Percentiles rank a stretch among this genome's conserved stretches.
phyloP scores from a whole-genome alignment of 331 rosid genomes.

The Pyrus hybrid region DNA sequence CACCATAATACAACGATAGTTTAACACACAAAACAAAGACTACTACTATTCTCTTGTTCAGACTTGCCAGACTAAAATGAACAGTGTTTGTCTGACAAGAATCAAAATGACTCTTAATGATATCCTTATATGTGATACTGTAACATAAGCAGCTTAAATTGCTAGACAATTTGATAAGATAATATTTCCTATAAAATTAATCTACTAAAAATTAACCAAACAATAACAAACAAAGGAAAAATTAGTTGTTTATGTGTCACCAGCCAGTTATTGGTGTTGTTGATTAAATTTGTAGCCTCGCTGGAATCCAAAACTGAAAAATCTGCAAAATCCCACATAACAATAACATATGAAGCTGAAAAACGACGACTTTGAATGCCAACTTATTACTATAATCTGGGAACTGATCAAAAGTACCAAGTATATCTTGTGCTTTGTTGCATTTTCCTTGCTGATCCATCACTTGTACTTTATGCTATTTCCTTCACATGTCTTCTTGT shows the following conservation, averaged over 20 bases:
- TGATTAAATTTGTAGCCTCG: not conserved
- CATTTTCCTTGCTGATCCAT: constrained; percentile 36
- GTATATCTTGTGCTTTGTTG: constrained; percentile 17
- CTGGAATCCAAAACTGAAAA: not conserved
- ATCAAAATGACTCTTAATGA: not conserved
- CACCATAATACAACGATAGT: not conserved
- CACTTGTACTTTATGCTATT: constrained; percentile 3
- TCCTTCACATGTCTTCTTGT: not conserved
- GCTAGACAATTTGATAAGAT: no score
- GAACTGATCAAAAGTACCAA: constrained; percentile 13
- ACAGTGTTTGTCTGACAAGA: not conserved
- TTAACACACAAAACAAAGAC: no score
- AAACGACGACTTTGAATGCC: not conserved
- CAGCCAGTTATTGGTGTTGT: not conserved
- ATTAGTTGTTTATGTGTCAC: not conserved
- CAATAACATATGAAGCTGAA: not conserved
- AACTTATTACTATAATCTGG: not conserved
- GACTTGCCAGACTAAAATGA: not conserved
- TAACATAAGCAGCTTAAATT: not conserved
- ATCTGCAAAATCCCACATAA: constrained; percentile 26
- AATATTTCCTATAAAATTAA: no score
- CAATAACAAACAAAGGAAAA: not conserved
- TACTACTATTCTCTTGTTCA: not conserved
- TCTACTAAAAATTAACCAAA: not conserved
- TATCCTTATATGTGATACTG: no score